A percentile compares a stretch with the other conserved stretches of the same genome.
Evolutionary conservation across 2,329 filamentous ascomycete genomes (phyloP).

Genomic region (Trichoderma sp.): DNA sequence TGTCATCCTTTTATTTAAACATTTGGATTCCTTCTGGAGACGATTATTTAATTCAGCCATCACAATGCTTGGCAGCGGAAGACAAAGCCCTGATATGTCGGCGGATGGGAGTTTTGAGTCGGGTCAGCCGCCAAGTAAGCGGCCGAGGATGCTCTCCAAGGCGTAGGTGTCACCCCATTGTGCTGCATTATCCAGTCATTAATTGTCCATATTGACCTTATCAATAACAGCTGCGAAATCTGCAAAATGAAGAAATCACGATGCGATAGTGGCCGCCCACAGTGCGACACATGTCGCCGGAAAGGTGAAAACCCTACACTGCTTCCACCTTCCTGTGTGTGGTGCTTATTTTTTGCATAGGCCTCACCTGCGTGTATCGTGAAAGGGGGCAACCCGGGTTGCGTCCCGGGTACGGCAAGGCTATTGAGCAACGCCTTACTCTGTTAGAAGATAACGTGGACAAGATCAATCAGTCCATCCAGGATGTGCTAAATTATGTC

Average conservation of each 20-base stretch:
- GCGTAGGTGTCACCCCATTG: neutral
- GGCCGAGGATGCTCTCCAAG: neutral
- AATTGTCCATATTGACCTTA: neutral
- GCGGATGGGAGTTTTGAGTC: neutral
- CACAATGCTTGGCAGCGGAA: neutral
- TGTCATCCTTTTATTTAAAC: neutral
- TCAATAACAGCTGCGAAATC: neutral
- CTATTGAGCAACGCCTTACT: neutral
- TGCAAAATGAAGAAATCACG: neutral
- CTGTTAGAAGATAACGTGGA: neutral
- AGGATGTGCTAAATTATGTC: neutral
- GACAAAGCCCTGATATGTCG: neutral
- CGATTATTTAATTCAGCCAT: neutral
- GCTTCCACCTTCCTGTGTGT: neutral
- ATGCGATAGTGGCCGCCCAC: neutral
- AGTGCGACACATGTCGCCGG: neutral
- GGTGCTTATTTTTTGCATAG: neutral
- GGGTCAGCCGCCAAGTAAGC: neutral
- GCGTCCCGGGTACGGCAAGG: neutral
- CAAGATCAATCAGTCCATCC: neutral
- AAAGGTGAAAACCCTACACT: neutral
- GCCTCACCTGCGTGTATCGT: neutral
- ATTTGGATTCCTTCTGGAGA: neutral
- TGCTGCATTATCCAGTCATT: neutral
- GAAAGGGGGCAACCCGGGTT: neutral